These are phyloP conservation scores for Candida xyloterini DNA, from an alignment of 805 yeast species.

Conservation along the genomic window DNA sequence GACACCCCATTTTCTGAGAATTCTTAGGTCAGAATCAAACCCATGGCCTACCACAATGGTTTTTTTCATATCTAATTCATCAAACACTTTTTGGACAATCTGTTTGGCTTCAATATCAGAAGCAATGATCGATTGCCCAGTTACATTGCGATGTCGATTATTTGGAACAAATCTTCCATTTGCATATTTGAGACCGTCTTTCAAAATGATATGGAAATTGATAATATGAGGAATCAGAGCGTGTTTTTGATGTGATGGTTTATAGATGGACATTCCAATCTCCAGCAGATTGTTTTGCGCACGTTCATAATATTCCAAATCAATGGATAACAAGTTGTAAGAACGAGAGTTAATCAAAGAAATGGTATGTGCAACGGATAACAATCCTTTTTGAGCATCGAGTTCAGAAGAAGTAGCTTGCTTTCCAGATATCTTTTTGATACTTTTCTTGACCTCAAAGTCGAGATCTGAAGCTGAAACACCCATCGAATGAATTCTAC, in stretches of 20 bases:
- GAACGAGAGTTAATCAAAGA: conserved; percentile 20
- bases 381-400: neutral
- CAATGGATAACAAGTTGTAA: conserved; percentile 26
- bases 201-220: conserved; percentile 28
- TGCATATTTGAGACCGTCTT: conserved; percentile 19
- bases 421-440: neutral
- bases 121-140: conserved; percentile 28
- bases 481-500: too few species aligned
- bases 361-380: conserved; percentile 26
- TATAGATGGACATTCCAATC: conserved; percentile 30
- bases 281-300: conserved; percentile 24
- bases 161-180: conserved; percentile 30
- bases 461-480: neutral
- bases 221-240: conserved; percentile 32
- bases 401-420: neutral
- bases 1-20: conserved; percentile 18
- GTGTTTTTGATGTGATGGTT: conserved; percentile 28
- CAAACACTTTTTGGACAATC: conserved; percentile 15
- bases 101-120: conserved; percentile 13
- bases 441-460: neutral
- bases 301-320: conserved; percentile 24
- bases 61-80: conserved; percentile 14
- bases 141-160: conserved; percentile 25
- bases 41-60: conserved; percentile 31
- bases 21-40: conserved; percentile 25